phyloP scores from a whole-genome alignment of 306 rosid species.

The Urtica urens region DNA sequence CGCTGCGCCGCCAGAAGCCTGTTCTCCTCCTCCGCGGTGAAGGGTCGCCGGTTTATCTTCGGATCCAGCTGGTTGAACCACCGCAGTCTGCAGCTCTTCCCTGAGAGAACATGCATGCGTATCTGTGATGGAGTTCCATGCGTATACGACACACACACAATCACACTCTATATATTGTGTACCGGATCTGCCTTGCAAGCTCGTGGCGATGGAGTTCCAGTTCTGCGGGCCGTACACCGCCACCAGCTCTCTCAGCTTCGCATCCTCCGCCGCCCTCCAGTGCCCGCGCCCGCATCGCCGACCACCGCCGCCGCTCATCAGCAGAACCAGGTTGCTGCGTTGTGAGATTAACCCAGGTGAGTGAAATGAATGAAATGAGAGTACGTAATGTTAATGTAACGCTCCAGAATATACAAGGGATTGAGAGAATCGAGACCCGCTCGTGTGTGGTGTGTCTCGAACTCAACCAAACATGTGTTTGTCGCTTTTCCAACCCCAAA shows the following conservation, averaged over 20 bases:
- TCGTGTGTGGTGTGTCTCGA: no score
- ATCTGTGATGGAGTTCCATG: background rate
- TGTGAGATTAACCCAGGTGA: no score
- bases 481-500: no score
- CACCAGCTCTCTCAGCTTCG: slow-evolving; percentile 66
- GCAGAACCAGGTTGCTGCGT: slow-evolving; percentile 1
- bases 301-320: slow-evolving; percentile 37
- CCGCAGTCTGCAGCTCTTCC: slow-evolving; percentile 89
- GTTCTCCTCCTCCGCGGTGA: slow-evolving; percentile 84
- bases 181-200: slow-evolving; percentile 99
- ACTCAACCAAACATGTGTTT: no score
- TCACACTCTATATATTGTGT: background rate
- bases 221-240: slow-evolving; percentile 82
- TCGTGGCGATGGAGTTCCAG: slow-evolving; percentile 92
- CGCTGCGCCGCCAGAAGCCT: slow-evolving; percentile 70
- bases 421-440: no score
- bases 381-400: no score
- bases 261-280: slow-evolving; percentile 92
- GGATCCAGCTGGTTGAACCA: slow-evolving; percentile 99
- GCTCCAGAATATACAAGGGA: no score
- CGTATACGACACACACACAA: no score
- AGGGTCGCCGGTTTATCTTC: slow-evolving; percentile 81
- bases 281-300: slow-evolving; percentile 72
- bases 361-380: no score
- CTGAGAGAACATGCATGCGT: slow-evolving; percentile 17